phyloP scores from a whole-genome alignment of 331 rosid species.

The Rhamnella rubrinervis region DNA sequence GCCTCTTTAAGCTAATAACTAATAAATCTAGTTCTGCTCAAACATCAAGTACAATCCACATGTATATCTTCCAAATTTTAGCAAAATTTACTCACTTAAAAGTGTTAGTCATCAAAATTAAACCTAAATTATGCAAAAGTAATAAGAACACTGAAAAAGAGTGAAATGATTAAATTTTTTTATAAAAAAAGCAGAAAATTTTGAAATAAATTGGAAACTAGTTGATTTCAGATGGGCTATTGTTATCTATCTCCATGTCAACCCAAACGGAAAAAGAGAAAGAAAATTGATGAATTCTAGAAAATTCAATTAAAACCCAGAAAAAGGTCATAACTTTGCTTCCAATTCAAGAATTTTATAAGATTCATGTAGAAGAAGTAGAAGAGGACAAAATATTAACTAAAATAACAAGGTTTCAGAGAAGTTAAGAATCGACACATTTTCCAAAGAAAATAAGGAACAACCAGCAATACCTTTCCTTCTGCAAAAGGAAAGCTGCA shows the following conservation, averaged over 20 bases:
- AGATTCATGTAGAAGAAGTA: too few relatives aligned
- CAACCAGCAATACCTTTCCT: too few relatives aligned
- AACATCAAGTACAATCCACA: background rate
- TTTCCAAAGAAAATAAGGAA: too few relatives aligned
- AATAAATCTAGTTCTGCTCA: background rate
- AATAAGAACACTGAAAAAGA: background rate
- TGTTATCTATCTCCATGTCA: constrained; percentile 34
- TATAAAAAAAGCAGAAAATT: background rate
- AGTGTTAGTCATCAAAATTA: background rate
- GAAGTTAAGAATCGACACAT: too few relatives aligned
- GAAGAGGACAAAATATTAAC: too few relatives aligned
- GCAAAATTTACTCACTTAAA: background rate
- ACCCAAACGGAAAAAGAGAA: constrained; percentile 19
- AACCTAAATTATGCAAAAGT: background rate
- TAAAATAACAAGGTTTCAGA: too few relatives aligned
- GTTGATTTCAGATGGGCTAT: constrained; percentile 34
- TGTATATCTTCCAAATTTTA: background rate
- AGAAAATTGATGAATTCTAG: background rate
- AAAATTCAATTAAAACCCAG: background rate
- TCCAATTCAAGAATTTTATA: constrained; percentile 24
- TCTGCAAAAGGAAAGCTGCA: too few relatives aligned
- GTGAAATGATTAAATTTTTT: background rate
- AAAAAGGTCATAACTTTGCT: background rate
- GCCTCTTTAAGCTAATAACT: background rate
- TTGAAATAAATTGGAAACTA: constrained; percentile 37